Percentiles rank a stretch among this genome's conserved stretches.
Evolutionary conservation across 805 yeast species (phyloP).

Genomic region (Nakazawaea ishiwadae): DNA sequence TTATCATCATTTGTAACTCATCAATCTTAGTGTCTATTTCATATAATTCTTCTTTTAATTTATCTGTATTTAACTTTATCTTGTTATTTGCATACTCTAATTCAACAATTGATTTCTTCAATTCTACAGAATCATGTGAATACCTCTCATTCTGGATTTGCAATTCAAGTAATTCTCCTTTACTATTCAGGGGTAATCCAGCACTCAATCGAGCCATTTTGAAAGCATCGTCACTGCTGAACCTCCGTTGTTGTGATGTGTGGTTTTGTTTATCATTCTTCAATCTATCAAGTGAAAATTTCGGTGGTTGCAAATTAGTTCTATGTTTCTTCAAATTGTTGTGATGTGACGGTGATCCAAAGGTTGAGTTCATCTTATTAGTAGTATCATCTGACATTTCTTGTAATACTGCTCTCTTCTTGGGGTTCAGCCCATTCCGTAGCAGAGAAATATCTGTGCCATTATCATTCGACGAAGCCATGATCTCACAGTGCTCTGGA

Average conservation of each 20-base stretch:
- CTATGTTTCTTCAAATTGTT: conserved; percentile 20
- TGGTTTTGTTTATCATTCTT: conserved; percentile 12
- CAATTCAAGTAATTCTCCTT: neutral
- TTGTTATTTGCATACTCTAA: conserved; percentile 15
- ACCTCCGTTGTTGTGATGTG: neutral
- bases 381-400: conserved; percentile 14
- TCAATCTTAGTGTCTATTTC: conserved; percentile 15
- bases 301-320: conserved; percentile 24
- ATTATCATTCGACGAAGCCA: no score
- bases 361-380: neutral
- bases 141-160: conserved; percentile 1
- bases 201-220: conserved; percentile 8
- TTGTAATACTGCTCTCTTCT: conserved; percentile 18
- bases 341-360: no score
- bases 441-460: no score
- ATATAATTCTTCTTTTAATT: conserved; percentile 21
- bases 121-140: conserved; percentile 18
- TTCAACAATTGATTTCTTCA: conserved; percentile 23
- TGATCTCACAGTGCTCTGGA: no score
- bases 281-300: conserved; percentile 21
- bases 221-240: conserved; percentile 15
- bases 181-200: neutral
- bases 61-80: conserved; percentile 21
- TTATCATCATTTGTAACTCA: conserved; percentile 7
- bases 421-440: no score